Evolutionary conservation across 2,329 filamentous ascomycete species (phyloP), one percentile per base, ranked within the genome.

Genomic region (Sarocladium oryzae): DNA sequence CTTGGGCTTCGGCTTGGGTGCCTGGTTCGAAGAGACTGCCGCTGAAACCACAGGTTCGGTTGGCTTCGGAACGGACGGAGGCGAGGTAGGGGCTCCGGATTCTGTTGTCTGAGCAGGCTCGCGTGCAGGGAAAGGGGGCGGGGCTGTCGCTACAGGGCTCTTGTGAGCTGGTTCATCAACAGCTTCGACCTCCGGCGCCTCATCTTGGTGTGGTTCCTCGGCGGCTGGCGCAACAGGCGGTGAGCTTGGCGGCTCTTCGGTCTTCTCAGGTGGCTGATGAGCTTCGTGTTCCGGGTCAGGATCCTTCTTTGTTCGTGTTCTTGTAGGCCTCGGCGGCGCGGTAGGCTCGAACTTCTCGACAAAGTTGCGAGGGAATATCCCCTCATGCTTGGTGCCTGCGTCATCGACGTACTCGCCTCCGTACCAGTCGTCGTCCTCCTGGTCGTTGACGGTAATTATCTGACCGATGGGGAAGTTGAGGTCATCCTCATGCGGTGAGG

Each of bases 311-410:
- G 79, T 71, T 58, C 88, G 84, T 15, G 81, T 75, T 61, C 93
- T 84, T 56, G 81, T 79, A 53, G 93, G 93, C 53, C 93, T 84
- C 54, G 91, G 89, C 54, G 93, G 93, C 56, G 92, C 86, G 52
- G 84, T 86, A 33, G 93, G 93, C 67, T 97, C 92, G 69, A 89
- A 95, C 71, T 86, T 89, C 70, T 99, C 93, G 63, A 99, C 93
- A 66, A 99, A 99, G 72, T 97, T 99, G 66, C 87, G 86, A 49
- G 90, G 92, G 68, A 96, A 97, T 61, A 96, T 87, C 58, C 92
- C 92, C 63, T 91, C 84, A 65, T 84, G 81, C 69, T 85, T 89
- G 56, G 69, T 71, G 52, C 93, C 93, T 50, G 76, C 70, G 54
- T 83, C 81, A 69, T 95, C 88, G 56, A 84, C 73, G 67, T 96